Evolutionary conservation across 371 early-diverging fungal species (phyloP), one percentile per base, ranked within the genome.

Genomic region (Zychaea mexicana): DNA sequence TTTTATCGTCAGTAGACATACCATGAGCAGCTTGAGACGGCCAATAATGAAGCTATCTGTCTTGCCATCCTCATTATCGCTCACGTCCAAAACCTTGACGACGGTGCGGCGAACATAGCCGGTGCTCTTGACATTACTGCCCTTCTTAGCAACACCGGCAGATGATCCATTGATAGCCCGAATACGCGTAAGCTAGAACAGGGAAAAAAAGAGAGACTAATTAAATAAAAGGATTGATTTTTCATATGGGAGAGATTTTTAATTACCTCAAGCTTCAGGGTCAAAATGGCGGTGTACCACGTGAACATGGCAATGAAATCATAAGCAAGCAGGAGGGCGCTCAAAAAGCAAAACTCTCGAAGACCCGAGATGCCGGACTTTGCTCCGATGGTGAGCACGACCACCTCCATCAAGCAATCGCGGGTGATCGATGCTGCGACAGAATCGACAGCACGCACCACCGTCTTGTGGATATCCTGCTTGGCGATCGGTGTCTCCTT

Each of bases 271-370:
- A 96, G 78, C 72, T 95, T 96, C 22, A 96, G 82, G 31, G 95
- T 90, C 71, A 97, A 77, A 33, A 95, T 88, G 19, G 96, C 89
- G 17, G 92, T 83, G 70, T 91, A 96, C 73, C 95, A 87, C 13
- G 96, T 93, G 52, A 96, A 94, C 82, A 96, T 79, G 38, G 91
- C 85, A 55, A 92, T 65, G 65, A 89, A 85, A 73, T 97, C 96
- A 68, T 92, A 94, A 47, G 91, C 81, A 26, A 94, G 75, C 60
- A 95, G 84, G 52, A 94, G 85, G 19, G 91, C 90, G 33, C 93
- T 91, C 27, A 96, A 70, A 32, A 91, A 69, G 75, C 94, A 93
- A 66, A 96, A 93, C 70, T 94, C 92, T 58, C 85, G 83, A 42
- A 97, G 74, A 30, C 92, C 92, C 36, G 83, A 77, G 13, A 94